These are phyloP conservation scores for Dipteronia sinensis DNA, from an alignment of 345 rosid genomes.

Conservation along the genomic window DNA sequence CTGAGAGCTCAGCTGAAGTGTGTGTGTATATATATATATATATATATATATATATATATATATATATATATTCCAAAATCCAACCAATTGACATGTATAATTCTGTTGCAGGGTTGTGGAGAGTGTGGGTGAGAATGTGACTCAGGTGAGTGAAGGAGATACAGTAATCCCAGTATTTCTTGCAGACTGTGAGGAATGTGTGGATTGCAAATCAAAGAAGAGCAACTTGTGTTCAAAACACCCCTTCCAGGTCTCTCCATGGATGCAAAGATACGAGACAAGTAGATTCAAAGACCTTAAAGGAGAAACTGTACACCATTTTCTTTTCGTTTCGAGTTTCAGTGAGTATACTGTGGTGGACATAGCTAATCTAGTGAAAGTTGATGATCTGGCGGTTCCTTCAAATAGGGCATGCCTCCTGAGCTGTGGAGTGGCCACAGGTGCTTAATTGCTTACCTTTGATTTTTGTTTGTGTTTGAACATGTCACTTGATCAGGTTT, in stretches of 20 bases:
- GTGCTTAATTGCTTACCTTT: conserved; percentile 29
- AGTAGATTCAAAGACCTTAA: conserved; percentile 79
- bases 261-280: conserved; percentile 75
- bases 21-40: too few relatives aligned
- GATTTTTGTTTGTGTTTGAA: neutral
- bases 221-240: conserved; percentile 76
- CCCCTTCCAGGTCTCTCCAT: conserved; percentile 68
- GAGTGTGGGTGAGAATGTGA: conserved; percentile 80
- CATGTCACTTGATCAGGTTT: neutral
- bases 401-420: conserved; percentile 83
- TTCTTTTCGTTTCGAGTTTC: conserved; percentile 77
- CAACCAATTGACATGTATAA: neutral
- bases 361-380: conserved; percentile 60
- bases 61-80: too few relatives aligned
- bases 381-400: conserved; percentile 56
- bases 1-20: neutral
- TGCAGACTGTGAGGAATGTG: conserved; percentile 79
- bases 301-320: conserved; percentile 68
- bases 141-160: conserved; percentile 63
- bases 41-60: too few relatives aligned
- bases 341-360: conserved; percentile 78
- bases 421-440: conserved; percentile 92
- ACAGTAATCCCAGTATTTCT: conserved; percentile 62
- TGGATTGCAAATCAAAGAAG: conserved; percentile 66
- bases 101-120: conserved; percentile 62